A percentile compares a stretch with the other conserved stretches of the same genome.
Conservation (phyloP, 164 flowering plant genomes). For the Stephania japonica region DNA sequence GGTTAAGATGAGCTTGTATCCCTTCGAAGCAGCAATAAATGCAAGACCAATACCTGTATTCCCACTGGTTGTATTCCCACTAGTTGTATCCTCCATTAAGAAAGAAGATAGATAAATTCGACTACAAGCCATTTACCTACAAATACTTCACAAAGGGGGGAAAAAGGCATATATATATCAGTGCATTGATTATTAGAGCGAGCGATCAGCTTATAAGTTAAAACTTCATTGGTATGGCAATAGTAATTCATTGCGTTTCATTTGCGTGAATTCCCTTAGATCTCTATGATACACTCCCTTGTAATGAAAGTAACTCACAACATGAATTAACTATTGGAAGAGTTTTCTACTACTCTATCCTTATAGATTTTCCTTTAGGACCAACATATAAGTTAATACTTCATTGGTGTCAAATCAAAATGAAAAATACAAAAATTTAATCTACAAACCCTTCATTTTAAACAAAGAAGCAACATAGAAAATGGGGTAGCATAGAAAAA, state of each 20-base stretch:
- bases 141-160: no score
- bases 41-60: constrained; percentile 95
- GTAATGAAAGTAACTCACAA: constrained; percentile 79
- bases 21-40: constrained; percentile 81
- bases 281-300: constrained; percentile 90
- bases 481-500: neutral
- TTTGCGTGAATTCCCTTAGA: constrained; percentile 46
- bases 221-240: neutral
- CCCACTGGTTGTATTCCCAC: constrained; percentile 94
- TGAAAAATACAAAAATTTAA: neutral
- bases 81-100: no score
- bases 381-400: constrained; percentile 27
- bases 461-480: neutral
- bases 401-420: constrained; percentile 3
- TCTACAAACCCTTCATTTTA: neutral
- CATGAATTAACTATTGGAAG: constrained; percentile 86
- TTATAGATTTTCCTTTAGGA: constrained; percentile 51
- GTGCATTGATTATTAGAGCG: no score
- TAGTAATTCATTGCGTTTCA: neutral
- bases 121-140: no score
- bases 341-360: constrained; percentile 67
- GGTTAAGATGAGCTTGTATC: constrained; percentile 76
- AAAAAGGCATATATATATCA: no score
- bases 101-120: no score
- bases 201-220: no score